These are phyloP conservation scores for Microbotryum intermedium DNA, from an alignment of 1,284 basidiomycete species.

Conservation along the genomic window DNA sequence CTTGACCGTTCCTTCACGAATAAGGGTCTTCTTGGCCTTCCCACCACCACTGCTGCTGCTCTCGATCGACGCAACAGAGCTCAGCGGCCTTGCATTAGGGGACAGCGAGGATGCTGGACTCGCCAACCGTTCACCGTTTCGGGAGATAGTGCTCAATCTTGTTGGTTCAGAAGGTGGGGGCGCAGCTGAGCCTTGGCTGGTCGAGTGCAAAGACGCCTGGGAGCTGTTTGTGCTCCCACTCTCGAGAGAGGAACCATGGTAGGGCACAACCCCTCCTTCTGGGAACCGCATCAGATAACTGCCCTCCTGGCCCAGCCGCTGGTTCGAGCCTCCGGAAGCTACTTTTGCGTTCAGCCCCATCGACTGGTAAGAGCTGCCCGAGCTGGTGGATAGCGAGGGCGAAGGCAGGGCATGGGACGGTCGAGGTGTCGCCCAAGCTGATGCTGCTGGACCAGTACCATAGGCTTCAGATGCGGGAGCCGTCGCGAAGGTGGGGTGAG, in stretches of 20 bases:
- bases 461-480: neutral
- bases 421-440: neutral
- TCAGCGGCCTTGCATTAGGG: neutral
- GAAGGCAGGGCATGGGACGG: constrained; percentile 13
- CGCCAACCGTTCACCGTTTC: neutral
- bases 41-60: neutral
- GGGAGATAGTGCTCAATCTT: neutral
- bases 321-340: constrained; percentile 2
- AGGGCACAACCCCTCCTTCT: constrained; percentile 19
- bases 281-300: constrained; percentile 29
- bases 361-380: neutral
- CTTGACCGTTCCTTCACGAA: neutral
- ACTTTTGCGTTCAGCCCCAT: neutral
- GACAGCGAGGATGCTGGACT: constrained; percentile 7
- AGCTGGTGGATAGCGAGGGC: constrained; percentile 7
- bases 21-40: neutral
- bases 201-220: neutral
- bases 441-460: neutral
- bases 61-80: neutral
- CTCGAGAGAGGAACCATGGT: constrained; percentile 1
- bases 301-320: neutral
- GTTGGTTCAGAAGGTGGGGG: neutral
- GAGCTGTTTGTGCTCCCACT: neutral
- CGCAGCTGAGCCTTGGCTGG: neutral
- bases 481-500: neutral